Percentiles rank a stretch among this genome's conserved stretches.
Conservation (phyloP, 352 stramenopile species). For the Pythium aristosporum region DNA sequence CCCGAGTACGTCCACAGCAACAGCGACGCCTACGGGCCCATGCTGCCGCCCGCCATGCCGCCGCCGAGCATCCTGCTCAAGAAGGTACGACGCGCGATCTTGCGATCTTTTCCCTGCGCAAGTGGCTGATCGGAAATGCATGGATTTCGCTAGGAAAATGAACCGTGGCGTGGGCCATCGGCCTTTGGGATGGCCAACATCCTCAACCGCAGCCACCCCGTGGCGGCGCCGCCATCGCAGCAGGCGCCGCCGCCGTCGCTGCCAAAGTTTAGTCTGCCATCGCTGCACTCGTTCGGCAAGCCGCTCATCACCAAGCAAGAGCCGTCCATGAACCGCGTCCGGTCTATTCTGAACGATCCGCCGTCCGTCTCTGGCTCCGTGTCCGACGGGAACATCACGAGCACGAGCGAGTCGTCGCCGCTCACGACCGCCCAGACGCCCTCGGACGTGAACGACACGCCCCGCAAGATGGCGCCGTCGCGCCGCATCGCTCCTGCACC, state of each 20-base stretch:
- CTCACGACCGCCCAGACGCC: slow-evolving; percentile 25
- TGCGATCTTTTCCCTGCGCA: not conserved
- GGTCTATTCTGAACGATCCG: slow-evolving; percentile 39
- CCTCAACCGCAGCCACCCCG: slow-evolving; percentile 48
- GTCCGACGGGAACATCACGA: slow-evolving; percentile 21
- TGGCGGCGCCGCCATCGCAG: slow-evolving; percentile 10
- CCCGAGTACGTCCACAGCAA: slow-evolving; percentile 12
- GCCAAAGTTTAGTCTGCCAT: slow-evolving; percentile 72
- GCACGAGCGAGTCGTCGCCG: slow-evolving; percentile 22
- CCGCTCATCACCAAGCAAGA: slow-evolving; percentile 59
- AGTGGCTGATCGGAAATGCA: not conserved
- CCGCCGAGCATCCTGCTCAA: slow-evolving; percentile 22
- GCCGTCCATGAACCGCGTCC: slow-evolving; percentile 27
- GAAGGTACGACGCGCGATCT: slow-evolving; percentile 23
- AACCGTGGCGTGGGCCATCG: slow-evolving; percentile 64
- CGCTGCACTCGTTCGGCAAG: slow-evolving; percentile 75
- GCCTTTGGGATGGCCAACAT: slow-evolving; percentile 82
- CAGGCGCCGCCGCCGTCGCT: slow-evolving; percentile 25
- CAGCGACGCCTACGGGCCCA: slow-evolving; percentile 1
- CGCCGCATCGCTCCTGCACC: slow-evolving; percentile 57
- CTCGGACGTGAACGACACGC: slow-evolving; percentile 33
- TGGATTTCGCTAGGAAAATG: slow-evolving; percentile 48
- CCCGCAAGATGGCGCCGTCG: slow-evolving; percentile 29
- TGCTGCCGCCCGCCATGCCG: slow-evolving; percentile 13
- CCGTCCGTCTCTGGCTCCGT: slow-evolving; percentile 25